A percentile compares a stretch with the other conserved stretches of the same genome.
These are phyloP conservation scores for Mitragyna speciosa DNA, from an alignment of 257 asterid species.

Conservation along the genomic window DNA sequence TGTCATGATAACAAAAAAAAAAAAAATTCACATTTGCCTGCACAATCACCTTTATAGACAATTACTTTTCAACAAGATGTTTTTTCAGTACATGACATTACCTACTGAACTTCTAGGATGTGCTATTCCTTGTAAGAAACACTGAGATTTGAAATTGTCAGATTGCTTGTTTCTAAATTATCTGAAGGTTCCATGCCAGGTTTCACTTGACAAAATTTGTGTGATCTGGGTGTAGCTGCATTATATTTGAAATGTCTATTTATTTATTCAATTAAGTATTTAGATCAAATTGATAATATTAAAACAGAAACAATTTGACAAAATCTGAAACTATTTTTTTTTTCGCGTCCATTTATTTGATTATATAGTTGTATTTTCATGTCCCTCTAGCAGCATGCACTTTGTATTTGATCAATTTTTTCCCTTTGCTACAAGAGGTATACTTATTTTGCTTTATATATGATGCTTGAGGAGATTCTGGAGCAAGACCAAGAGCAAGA, in stretches of 20 bases:
- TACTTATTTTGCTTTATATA: slow-evolving; percentile 16
- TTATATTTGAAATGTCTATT: neutral
- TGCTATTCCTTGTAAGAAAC: neutral
- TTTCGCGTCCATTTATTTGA: neutral
- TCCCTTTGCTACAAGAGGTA: neutral
- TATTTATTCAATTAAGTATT: no score
- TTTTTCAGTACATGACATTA: no score
- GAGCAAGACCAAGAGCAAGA: slow-evolving; percentile 43
- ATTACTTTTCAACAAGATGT: neutral
- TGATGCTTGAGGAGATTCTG: slow-evolving; percentile 37
- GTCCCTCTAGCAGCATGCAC: neutral
- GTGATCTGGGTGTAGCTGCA: neutral
- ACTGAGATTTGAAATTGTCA: neutral
- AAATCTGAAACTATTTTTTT: no score
- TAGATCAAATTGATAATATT: no score
- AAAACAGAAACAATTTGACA: no score
- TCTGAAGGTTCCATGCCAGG: neutral
- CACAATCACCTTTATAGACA: neutral
- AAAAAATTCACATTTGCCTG: neutral
- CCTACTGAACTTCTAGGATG: neutral
- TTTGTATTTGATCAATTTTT: neutral
- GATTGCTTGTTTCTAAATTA: neutral
- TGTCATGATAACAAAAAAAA: neutral
- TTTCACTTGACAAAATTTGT: neutral
- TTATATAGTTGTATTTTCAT: neutral